phyloP scores from a whole-genome alignment of 768 basidiomycete genomes.

The Gloeopeniophorella convolvens region DNA sequence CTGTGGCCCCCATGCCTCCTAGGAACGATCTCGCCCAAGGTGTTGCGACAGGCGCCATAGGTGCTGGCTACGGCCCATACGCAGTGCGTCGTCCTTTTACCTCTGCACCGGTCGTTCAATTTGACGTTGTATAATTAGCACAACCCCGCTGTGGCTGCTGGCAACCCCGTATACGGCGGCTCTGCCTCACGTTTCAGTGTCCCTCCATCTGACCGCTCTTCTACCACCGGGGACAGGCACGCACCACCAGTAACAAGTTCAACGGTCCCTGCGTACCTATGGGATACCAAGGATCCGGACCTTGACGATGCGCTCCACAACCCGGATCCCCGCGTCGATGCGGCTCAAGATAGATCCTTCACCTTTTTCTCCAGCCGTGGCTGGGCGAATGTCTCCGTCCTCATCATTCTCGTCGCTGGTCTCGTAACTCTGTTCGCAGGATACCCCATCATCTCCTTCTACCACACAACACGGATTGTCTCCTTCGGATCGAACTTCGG shows the following conservation, averaged over 20 bases:
- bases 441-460: conserved; percentile 74
- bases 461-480: conserved; percentile 24
- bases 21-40: conserved; percentile 60
- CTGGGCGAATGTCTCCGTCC: conserved; percentile 69
- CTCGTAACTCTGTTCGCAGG: conserved; percentile 80
- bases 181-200: conserved; percentile 51
- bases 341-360: conserved; percentile 50
- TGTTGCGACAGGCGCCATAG: conserved; percentile 75
- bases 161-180: conserved; percentile 40
- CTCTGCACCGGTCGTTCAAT: neutral
- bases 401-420: conserved; percentile 60
- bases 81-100: conserved; percentile 41
- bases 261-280: conserved; percentile 64
- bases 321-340: conserved; percentile 71
- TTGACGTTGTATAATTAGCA: conserved; percentile 37
- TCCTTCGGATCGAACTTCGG: conserved; percentile 73
- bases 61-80: conserved; percentile 80
- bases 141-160: conserved; percentile 38
- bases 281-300: conserved; percentile 78
- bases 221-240: conserved; percentile 32
- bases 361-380: conserved; percentile 78
- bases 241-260: conserved; percentile 43
- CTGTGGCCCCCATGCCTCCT: conserved; percentile 21
- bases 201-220: conserved; percentile 41
- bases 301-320: conserved; percentile 88